Base-by-base conservation (phyloP, 768 basidiomycete genomes). In the Xanthoconium stramineum region DNA sequence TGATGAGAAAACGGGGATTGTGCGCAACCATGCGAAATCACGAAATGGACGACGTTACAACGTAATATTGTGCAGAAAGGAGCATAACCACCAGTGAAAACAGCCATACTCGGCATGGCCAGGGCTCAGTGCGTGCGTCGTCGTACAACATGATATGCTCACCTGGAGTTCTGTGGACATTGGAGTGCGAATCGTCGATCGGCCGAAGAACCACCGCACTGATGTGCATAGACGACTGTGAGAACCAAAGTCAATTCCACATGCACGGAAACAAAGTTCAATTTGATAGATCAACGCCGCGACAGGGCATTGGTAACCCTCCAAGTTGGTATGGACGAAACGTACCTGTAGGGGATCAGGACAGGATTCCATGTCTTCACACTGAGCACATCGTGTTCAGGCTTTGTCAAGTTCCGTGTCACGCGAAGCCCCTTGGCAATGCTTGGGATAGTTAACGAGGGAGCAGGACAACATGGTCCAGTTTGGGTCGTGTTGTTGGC, bases 121-220 rank as follows among this genome's bases (percentile, higher is more conserved):
- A 43, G 19, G 32, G 46, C 17, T 55, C 28, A 49, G 63, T 61
- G 60, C 47, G 56, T 53, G 24, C 57, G 30, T n/a, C 37, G 39
- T 37, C 49, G 39, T 36, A 9, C n/a, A 55, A 37, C 19, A 10
- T 39, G 43, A 29, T 19, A 74, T 17, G 63, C 69, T 58, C 65
- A 83, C 79, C 86, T 88, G 72, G 86, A 85, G 70, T 88, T 89
- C 19, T 76, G 76, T 5, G 74, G 62, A 3, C 81, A 83, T 52
- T 77, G 80, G 39, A 84, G 55, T 9, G 85, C 79, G 13, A 85
- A 86, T 37, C 88, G 79, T 57, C 87, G 49, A 48, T 43, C 13
- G 87, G 87, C 38, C 89, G 78, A 19, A 86, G 88, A 13, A 82
- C 68, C 53, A 88, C 77, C 10, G 80, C 80, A 50, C 80, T 82